Base-by-base conservation (phyloP, 2,329 filamentous ascomycete genomes). In the Sporothrix dimorphospora region DNA sequence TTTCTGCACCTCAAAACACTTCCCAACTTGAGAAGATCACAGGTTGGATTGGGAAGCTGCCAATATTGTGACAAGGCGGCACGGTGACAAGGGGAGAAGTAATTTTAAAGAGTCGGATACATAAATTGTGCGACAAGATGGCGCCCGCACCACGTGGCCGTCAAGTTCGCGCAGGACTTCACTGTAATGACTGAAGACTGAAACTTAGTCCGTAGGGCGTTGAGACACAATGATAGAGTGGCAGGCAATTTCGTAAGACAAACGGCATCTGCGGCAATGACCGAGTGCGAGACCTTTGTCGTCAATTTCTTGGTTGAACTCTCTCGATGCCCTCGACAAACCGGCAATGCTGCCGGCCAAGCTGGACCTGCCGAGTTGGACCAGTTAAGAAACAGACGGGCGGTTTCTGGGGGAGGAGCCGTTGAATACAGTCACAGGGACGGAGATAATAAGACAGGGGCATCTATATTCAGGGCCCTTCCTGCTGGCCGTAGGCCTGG, bases 401-500 rank as follows among this genome's bases (percentile, higher is more conserved):
- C 14, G 11, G 51, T 59, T 11, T 69, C 53, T 47, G 67, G 38
- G 40, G 38, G 47, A 47, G 55, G 47, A 71, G 73, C 51, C 45
- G 51, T 30, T 21, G 0, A 65, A 65, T 45, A 21, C 9, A 30
- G 4, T 7, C n/a, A 12, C 1, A 14, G 40, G 4, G 19, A 21
- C 9, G 9, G 21, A 16, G 12, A 40, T 61, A 42, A 2, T 11
- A 21, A 14, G 19, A 24, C 57, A 63, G 19, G 57, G 57, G 34
- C 11, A 24, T 9, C 57, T 63, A 63, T 61, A 61, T 63, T 63
- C 57, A 63, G 57, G 57, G 57, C 42, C 57, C 8, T 38, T 1
- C 11, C n/a, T n/a, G n/a, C n/a, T n/a, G 40, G 40, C 12, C 40
- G n/a, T n/a, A n/a, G n/a, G 30, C 19, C 57, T 24, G 30, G 34